Percentiles rank a stretch among this genome's conserved stretches.
Evolutionary conservation across 108 stramenopile genomes (phyloP).

Genomic region (Skeletonema potamos): DNA sequence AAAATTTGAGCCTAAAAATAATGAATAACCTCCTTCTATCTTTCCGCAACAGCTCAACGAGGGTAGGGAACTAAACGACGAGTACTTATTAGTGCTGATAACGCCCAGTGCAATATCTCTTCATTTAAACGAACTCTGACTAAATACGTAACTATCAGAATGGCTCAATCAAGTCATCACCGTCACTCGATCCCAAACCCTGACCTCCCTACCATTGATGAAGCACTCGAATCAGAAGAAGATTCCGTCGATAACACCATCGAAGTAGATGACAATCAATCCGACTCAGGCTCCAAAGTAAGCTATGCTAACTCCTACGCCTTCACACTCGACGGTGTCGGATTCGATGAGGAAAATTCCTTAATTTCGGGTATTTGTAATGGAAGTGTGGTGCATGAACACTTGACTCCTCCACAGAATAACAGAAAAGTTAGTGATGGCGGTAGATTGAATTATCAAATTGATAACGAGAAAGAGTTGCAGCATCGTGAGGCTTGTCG

Average conservation of each 20-base stretch:
- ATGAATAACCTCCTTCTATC: too few relatives aligned
- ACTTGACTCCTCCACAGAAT: not conserved
- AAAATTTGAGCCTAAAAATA: too few relatives aligned
- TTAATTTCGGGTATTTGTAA: not conserved
- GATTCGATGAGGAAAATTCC: conserved; percentile 35
- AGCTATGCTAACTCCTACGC: conserved; percentile 20
- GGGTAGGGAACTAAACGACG: too few relatives aligned
- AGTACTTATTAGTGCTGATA: too few relatives aligned
- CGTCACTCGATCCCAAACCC: not conserved
- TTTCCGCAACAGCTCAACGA: too few relatives aligned
- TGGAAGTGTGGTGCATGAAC: not conserved
- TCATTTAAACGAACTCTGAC: not conserved
- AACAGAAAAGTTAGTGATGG: not conserved
- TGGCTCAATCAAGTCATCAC: not conserved
- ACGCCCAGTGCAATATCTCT: too few relatives aligned
- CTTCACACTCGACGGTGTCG: conserved; percentile 37
- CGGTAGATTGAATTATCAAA: not conserved
- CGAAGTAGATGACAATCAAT: not conserved
- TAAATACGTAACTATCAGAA: not conserved
- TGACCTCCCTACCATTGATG: not conserved
- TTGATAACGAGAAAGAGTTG: not conserved
- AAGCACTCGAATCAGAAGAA: not conserved
- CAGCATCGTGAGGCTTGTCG: conserved; percentile 31
- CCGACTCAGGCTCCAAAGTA: conserved; percentile 15
- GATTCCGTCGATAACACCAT: not conserved